A percentile compares a stretch with the other conserved stretches of the same genome.
phyloP scores from a whole-genome alignment of 257 asterid genomes.

The Nyctanthes arbortristis region DNA sequence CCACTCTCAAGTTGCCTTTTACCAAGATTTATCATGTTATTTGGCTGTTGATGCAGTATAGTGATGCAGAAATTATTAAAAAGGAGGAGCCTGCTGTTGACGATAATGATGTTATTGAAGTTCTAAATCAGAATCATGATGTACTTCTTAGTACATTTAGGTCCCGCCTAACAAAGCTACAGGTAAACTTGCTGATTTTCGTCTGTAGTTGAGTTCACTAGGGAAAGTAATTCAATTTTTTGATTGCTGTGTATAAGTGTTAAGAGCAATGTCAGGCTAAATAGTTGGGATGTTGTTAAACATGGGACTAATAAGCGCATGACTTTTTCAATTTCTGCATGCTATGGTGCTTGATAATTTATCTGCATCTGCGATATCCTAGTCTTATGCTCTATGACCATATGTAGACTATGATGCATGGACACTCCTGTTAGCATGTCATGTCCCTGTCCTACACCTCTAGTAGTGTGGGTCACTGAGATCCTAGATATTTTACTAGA shows the following conservation, averaged over 20 bases:
- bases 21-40: constrained; percentile 16
- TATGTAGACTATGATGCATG: too few species aligned
- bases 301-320: neutral
- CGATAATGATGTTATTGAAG: constrained; percentile 50
- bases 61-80: constrained; percentile 23
- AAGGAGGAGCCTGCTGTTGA: constrained; percentile 43
- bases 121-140: constrained; percentile 78
- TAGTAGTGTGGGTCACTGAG: too few species aligned
- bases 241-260: neutral
- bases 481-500: too few species aligned
- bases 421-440: too few species aligned
- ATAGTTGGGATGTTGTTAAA: neutral
- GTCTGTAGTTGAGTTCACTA: neutral
- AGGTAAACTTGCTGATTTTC: constrained; percentile 45
- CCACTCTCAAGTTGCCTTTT: constrained; percentile 7
- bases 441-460: too few species aligned
- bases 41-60: constrained; percentile 41
- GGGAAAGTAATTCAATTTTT: neutral
- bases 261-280: neutral
- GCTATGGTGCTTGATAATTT: neutral
- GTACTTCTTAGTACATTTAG: constrained; percentile 66
- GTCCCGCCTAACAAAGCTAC: constrained; percentile 88
- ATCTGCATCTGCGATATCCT: neutral
- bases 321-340: neutral
- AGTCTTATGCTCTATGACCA: neutral